These are phyloP conservation scores for Xylaria sp. DNA, from an alignment of 2,329 filamentous ascomycete genomes.

Conservation along the genomic window DNA sequence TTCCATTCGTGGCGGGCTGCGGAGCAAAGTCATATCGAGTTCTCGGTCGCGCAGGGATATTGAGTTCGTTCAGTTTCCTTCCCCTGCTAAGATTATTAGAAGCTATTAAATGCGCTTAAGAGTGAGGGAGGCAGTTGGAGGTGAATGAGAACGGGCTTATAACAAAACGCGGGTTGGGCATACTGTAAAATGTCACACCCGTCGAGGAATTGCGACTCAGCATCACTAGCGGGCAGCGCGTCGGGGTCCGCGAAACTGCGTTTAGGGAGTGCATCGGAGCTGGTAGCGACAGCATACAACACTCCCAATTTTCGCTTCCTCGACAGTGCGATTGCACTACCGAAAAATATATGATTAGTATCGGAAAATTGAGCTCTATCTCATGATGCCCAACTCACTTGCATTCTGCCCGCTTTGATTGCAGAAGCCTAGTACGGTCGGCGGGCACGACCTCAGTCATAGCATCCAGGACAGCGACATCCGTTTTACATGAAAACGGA, in stretches of 20 bases:
- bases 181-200: constrained; percentile 64
- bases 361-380: constrained; percentile 56
- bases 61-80: constrained; percentile 54
- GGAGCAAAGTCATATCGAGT: constrained; percentile 45
- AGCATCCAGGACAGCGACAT: constrained; percentile 70
- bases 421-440: constrained; percentile 68
- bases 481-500: constrained; percentile 68
- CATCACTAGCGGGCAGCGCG: constrained; percentile 54
- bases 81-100: constrained; percentile 42
- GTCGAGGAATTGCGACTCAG: constrained; percentile 59
- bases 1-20: constrained; percentile 20
- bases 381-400: constrained; percentile 52
- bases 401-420: constrained; percentile 64
- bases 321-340: constrained; percentile 74
- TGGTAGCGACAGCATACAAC: constrained; percentile 79
- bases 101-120: constrained; percentile 15
- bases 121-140: neutral
- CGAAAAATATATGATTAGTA: constrained; percentile 48
- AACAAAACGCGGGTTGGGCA: constrained; percentile 37
- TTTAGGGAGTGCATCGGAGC: constrained; percentile 63
- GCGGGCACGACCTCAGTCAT: constrained; percentile 71
- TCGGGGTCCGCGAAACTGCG: constrained; percentile 59
- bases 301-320: constrained; percentile 90
- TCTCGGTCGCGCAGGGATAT: constrained; percentile 53
- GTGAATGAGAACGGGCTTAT: constrained; percentile 25